These are phyloP conservation scores for Chrysanthemum seticuspe DNA, from an alignment of 129 eudicot species.

Conservation along the genomic window DNA sequence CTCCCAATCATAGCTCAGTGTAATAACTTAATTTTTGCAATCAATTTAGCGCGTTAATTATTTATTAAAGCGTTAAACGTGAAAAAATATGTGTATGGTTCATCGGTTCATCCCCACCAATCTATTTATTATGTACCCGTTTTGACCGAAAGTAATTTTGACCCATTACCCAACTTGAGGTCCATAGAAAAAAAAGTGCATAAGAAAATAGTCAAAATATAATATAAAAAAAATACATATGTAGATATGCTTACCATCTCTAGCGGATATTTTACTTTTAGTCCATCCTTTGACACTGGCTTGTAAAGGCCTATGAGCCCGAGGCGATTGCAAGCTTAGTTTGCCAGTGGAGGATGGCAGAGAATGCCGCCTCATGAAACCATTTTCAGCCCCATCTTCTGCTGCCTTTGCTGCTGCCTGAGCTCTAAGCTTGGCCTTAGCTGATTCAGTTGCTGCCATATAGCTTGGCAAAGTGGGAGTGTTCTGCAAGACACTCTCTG, in stretches of 20 bases:
- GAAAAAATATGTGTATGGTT: too few relatives aligned
- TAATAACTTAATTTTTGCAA: too few relatives aligned
- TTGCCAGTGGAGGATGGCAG: conserved; percentile 74
- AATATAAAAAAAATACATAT: background rate
- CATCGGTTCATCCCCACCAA: too few relatives aligned
- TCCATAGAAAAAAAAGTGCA: too few relatives aligned
- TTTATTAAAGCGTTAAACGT: too few relatives aligned
- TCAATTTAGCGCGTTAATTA: too few relatives aligned
- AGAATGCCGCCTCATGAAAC: conserved; percentile 72
- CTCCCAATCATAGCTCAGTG: too few relatives aligned
- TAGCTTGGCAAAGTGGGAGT: conserved; percentile 74
- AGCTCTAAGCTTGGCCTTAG: conserved; percentile 84
- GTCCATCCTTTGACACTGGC: conserved; percentile 64
- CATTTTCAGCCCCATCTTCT: conserved; percentile 67
- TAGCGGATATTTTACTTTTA: conserved; percentile 50
- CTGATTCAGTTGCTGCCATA: conserved; percentile 88
- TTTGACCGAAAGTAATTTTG: too few relatives aligned
- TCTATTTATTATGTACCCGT: too few relatives aligned
- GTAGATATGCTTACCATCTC: conserved; percentile 52
- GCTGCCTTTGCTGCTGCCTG: conserved; percentile 46
- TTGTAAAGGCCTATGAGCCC: conserved; percentile 64
- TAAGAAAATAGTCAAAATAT: background rate
- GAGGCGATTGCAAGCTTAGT: conserved; percentile 58
- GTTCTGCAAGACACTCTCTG: conserved; percentile 57
- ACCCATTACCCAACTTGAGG: too few relatives aligned